Evolutionary conservation across 2,329 filamentous ascomycete species (phyloP).

Genomic region (Fusarium mundagurra): DNA sequence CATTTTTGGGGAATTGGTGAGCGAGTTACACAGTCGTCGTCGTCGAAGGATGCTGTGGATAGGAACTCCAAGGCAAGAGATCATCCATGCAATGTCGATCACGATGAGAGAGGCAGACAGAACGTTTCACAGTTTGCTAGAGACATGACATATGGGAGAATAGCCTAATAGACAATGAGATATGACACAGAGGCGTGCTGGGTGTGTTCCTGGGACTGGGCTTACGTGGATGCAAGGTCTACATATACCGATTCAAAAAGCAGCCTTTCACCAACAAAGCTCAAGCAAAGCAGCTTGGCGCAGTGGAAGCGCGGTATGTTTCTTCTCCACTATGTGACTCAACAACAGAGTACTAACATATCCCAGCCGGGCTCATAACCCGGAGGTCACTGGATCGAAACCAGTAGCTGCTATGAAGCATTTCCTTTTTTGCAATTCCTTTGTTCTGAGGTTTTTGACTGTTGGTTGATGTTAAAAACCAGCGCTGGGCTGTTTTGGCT

Average conservation of each 20-base stretch:
- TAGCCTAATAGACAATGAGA: rapidly evolving
- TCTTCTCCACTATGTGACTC: slow-evolving; percentile 3
- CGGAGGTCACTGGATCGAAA: slow-evolving; percentile 28
- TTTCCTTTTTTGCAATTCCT: not conserved
- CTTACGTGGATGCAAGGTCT: rapidly evolving
- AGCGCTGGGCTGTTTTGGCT: not conserved
- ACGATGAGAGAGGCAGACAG: not conserved
- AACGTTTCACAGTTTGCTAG: not conserved
- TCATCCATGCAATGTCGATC: not conserved
- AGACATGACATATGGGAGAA: too few species aligned
- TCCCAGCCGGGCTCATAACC: slow-evolving; percentile 25
- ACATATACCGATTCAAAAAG: not conserved
- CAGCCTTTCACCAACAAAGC: not conserved
- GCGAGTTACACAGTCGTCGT: not conserved
- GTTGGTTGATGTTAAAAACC: not conserved
- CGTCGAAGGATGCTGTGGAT: too few species aligned
- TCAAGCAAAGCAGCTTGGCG: slow-evolving; percentile 25
- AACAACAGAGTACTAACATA: slow-evolving; percentile 7
- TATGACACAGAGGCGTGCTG: rapidly evolving
- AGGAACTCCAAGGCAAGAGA: not conserved
- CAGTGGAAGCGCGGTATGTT: slow-evolving; percentile 29
- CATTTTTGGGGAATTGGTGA: not conserved
- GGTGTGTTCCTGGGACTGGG: not conserved
- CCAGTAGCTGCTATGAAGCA: slow-evolving; percentile 23
- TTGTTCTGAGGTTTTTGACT: not conserved